These are phyloP conservation scores for Rhododendron kiyosumense DNA, from an alignment of 148 eudicot species.

Conservation along the genomic window DNA sequence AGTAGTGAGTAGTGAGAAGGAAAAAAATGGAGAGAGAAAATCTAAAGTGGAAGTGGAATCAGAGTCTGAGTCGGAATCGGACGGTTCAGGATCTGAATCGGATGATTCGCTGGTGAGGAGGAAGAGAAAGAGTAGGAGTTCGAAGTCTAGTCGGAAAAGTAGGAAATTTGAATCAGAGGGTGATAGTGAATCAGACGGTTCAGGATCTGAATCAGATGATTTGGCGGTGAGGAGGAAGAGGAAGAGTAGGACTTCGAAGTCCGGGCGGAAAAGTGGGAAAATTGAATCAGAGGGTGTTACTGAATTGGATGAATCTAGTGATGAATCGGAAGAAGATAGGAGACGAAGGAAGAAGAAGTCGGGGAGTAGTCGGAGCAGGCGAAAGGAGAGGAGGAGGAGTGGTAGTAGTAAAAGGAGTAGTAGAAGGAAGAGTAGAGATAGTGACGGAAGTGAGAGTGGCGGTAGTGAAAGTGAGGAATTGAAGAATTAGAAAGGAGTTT, in stretches of 20 bases:
- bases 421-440: slow-evolving; percentile 26
- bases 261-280: slow-evolving; percentile 36
- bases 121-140: slow-evolving; percentile 30
- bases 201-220: slow-evolving; percentile 30
- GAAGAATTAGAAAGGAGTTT: slow-evolving; percentile 27
- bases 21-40: slow-evolving; percentile 5
- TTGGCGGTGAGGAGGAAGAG: slow-evolving; percentile 25
- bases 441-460: slow-evolving; percentile 15
- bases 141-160: slow-evolving; percentile 35
- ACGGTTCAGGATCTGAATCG: slow-evolving; percentile 22
- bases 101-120: slow-evolving; percentile 34
- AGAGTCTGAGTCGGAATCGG: slow-evolving; percentile 27
- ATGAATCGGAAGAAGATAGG: slow-evolving; percentile 37
- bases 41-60: slow-evolving; percentile 2
- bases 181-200: slow-evolving; percentile 30
- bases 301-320: slow-evolving; percentile 38
- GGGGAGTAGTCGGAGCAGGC: slow-evolving; percentile 20
- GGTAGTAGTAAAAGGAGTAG: slow-evolving; percentile 25
- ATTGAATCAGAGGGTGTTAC: slow-evolving; percentile 21
- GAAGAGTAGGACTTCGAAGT: slow-evolving; percentile 27
- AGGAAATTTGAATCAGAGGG: slow-evolving; percentile 22
- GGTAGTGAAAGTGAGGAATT: slow-evolving; percentile 31
- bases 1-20: slow-evolving; percentile 9
- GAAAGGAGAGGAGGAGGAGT: slow-evolving; percentile 29
- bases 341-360: slow-evolving; percentile 35